Conservation (phyloP, 2,329 filamentous ascomycete genomes). For the Pseudogymnoascus sp. region DNA sequence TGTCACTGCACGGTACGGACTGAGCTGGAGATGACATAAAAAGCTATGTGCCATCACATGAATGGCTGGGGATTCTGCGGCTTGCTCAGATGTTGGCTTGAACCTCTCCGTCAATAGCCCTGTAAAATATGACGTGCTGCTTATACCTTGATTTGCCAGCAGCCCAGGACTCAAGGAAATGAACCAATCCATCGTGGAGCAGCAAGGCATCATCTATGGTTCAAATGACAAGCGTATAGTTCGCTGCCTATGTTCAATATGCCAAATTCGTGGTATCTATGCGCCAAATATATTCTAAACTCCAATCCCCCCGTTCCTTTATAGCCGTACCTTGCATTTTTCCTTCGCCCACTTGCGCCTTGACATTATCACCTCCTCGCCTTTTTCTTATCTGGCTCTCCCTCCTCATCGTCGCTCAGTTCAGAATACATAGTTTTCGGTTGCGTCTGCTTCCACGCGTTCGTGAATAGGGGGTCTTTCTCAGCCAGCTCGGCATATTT, state of each 20-base stretch:
- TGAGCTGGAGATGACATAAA: background rate
- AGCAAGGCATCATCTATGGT: background rate
- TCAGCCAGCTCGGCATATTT: conserved; percentile 93
- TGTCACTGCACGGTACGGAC: background rate
- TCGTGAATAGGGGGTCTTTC: conserved; percentile 90
- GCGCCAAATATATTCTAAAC: conserved; percentile 4
- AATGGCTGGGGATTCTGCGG: background rate
- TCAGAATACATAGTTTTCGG: conserved; percentile 88
- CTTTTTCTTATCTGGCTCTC: conserved; percentile 30
- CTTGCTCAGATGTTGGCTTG: background rate
- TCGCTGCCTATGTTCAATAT: background rate
- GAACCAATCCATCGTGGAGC: background rate
- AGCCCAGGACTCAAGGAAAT: background rate
- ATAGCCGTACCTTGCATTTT: background rate
- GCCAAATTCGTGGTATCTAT: conserved; percentile 2
- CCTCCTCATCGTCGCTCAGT: conserved; percentile 74
- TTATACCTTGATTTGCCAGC: background rate
- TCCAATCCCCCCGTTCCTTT: background rate
- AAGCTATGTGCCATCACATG: background rate
- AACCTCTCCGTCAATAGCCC: background rate
- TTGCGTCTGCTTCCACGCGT: conserved; percentile 86
- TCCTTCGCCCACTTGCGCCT: background rate
- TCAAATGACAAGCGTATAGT: background rate
- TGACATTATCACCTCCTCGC: background rate
- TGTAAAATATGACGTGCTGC: background rate